Base-by-base conservation (phyloP, 441 rosid species). In the Populus hybrid region DNA sequence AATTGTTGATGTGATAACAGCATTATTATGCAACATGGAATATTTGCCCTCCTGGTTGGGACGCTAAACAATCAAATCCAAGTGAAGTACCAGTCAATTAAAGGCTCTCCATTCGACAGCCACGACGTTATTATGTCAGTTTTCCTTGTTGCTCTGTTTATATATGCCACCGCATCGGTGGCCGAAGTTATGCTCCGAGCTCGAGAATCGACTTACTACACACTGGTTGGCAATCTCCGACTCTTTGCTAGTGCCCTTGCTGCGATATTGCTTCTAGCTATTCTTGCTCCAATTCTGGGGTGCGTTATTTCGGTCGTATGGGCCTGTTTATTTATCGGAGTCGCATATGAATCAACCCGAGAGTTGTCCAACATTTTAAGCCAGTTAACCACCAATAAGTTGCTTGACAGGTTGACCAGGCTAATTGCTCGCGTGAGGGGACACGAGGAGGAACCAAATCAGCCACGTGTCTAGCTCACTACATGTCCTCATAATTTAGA, bases 181-280 rank as follows among this genome's bases (percentile, higher is more conserved):
- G 69, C 16, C 26, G 69, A 65, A 1, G 30, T 65, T 10, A 65
- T 23, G 32, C 16, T 28, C 32, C 57, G 57, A 46, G 57, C 57
- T 46, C 57, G 57, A 46, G 36, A n/a, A 18, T 57, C 76, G 2
- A 34, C 34, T 21, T 34, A 4, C 71, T 1, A 6, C 70, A 26
- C 9, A 64, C 10, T 74, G 3, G 9, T 65, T 24, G 9, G 42
- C 59, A 70, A 69, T 23, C 34, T 74, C 28, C 42, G 70, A 4
- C 28, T 72, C 3, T 9, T 80, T 2, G 50, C 23, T 0, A 67
- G 79, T 16, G 74, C n/a, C 36, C 77, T 80, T 12, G 67, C 67
- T 11, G 28, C 74, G 18, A 11, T 76, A 38, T 24, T 72, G 18
- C 71, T 46, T 7, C 21, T 40, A 7, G 1, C 70, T n/a, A 61